Percentiles rank a stretch among this genome's conserved stretches.
Evolutionary conservation across 2,329 filamentous ascomycete genomes (phyloP).

Genomic region (Aspergillus pseudoterreus): DNA sequence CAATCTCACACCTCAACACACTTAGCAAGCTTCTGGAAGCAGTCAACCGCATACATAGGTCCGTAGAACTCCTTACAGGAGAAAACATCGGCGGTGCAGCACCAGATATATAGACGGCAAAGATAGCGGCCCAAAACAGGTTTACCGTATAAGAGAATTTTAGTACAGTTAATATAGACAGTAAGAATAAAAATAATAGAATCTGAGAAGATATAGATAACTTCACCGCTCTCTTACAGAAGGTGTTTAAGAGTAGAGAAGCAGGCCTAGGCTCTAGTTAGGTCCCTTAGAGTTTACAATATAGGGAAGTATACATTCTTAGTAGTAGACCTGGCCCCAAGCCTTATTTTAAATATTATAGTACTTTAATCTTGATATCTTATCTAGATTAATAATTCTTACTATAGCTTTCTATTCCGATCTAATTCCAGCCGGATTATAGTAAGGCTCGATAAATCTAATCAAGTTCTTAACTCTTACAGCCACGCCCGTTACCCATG

Average conservation of each 20-base stretch:
- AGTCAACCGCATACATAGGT: not conserved
- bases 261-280: not conserved
- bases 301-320: not conserved
- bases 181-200: not conserved
- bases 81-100: not conserved
- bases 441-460: slow-evolving; percentile 53
- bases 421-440: slow-evolving; percentile 52
- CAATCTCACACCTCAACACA: slow-evolving; percentile 24
- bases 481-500: slow-evolving; percentile 53
- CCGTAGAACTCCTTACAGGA: not conserved
- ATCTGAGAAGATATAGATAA: not conserved
- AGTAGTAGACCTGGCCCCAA: not conserved
- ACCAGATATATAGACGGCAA: not conserved
- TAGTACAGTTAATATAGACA: not conserved
- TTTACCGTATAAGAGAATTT: not conserved
- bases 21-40: slow-evolving; percentile 19
- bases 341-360: not conserved
- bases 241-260: not conserved
- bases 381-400: slow-evolving; percentile 18
- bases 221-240: not conserved
- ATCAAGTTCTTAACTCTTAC: slow-evolving; percentile 50
- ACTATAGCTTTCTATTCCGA: slow-evolving; percentile 52
- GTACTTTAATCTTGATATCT: slow-evolving; percentile 13
- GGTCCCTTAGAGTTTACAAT: not conserved
- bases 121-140: not conserved